Evolutionary conservation across 306 rosid species (phyloP), one percentile per base, ranked within the genome.

Genomic region (Vachellia collinsii): DNA sequence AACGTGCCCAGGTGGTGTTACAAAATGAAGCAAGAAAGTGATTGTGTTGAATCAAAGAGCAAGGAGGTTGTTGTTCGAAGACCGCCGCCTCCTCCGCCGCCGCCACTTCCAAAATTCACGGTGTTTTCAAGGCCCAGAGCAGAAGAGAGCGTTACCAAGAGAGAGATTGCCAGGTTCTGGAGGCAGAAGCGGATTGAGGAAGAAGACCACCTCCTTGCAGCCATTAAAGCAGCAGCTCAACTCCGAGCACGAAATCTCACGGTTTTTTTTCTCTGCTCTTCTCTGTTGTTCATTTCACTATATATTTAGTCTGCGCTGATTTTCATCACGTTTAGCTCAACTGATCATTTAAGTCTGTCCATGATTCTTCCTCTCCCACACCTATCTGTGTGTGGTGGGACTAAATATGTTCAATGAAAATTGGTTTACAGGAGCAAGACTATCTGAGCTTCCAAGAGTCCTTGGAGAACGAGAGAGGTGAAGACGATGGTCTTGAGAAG

Each of bases 131-230:
- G 39, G 41, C 46, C 56, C 44, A 65, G 73, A 77, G 50, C 41
- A 5, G 88, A 87, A 76, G 82, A 86, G 80, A 89, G 98, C 17
- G 88, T 93, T 71, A 93, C 94, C 7, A 93, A 88, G 71, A 78
- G 77, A 81, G 98, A 91, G 83, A 93, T 93, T 7, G 93, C 90
- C n/a, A 86, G 11, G 88, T 93, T 88, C 79, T 93, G 97, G 97
- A 85, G 75, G 88, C 93, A 88, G 84, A 91, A 88, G 82, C 75
- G 75, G 71, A 82, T 85, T 70, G 84, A 83, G 23, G 97, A 93
- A 65, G 90, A 93, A 71, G 97, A 93, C 16, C 98, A 93, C 70
- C 93, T 91, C 79, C 88, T 91, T 22, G 89, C 93, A n/a, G 98
- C 98, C 23, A 90, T 87, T 80, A 93, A 91, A 58, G 85, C 98